Conservation (phyloP, 2,329 filamentous ascomycete species). For the Ascochyta rabiei region DNA sequence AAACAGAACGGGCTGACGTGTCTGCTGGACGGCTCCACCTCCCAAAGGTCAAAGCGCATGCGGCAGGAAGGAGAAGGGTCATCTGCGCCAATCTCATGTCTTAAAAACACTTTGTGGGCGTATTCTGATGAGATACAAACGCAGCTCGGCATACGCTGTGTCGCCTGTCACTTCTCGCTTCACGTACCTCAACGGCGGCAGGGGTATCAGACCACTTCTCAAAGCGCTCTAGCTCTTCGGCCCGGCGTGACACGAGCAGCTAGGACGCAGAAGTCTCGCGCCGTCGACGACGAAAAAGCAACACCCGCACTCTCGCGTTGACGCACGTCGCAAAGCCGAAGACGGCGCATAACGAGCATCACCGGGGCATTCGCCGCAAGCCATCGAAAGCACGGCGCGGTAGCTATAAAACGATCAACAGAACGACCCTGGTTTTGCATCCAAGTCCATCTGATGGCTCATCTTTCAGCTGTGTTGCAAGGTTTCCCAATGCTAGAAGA, state of each 20-base stretch:
- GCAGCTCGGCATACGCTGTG: conserved; percentile 31
- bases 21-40: conserved; percentile 17
- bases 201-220: conserved; percentile 26
- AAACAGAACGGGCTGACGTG: conserved; percentile 15
- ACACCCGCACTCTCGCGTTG: conserved; percentile 12
- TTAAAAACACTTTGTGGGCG: conserved; percentile 18
- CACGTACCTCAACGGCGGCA: conserved; percentile 35
- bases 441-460: not conserved
- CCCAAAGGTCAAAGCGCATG: conserved; percentile 19
- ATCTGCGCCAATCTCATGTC: conserved; percentile 25
- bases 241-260: conserved; percentile 25
- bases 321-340: conserved; percentile 1
- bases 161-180: conserved; percentile 39
- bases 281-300: conserved; percentile 13
- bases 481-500: not conserved
- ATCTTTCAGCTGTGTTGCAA: not conserved
- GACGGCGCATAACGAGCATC: conserved; percentile 1
- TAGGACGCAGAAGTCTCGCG: conserved; percentile 11
- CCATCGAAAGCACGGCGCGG: conserved; percentile 1
- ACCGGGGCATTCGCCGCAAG: not conserved
- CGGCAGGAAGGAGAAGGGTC: conserved; percentile 20
- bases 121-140: conserved; percentile 25
- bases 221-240: conserved; percentile 33
- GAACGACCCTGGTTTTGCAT: not conserved
- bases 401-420: conserved; percentile 2